Conservation (phyloP, 768 basidiomycete genomes). For the Auricularia cornea region DNA sequence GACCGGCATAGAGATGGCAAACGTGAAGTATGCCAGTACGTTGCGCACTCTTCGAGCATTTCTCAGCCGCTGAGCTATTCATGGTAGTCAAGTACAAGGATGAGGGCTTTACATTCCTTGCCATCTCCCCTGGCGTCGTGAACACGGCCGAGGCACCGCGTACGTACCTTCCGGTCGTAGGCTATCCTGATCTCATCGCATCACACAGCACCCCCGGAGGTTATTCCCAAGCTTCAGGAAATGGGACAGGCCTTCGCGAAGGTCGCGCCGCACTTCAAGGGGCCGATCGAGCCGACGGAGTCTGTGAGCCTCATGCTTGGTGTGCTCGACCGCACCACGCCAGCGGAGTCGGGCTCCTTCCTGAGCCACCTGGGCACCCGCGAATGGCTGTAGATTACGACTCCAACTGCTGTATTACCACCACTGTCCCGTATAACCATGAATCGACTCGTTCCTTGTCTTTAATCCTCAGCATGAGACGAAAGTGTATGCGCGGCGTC, state of each 20-base stretch:
- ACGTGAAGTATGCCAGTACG: not conserved
- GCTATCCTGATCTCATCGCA: too few species aligned
- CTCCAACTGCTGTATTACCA: too few species aligned
- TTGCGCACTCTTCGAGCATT: too few species aligned
- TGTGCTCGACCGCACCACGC: not conserved
- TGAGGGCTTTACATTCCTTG: slow-evolving; percentile 30
- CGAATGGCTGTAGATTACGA: not conserved
- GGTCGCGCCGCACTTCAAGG: not conserved
- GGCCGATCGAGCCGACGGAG: not conserved
- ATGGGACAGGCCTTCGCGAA: not conserved
- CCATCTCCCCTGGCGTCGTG: slow-evolving; percentile 31
- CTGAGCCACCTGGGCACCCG: not conserved
- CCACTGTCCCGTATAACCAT: too few species aligned
- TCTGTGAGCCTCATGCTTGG: not conserved
- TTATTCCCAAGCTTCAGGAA: not conserved
- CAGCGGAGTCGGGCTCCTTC: not conserved
- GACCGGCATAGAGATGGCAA: not conserved
- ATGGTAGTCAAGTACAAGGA: slow-evolving; percentile 28
- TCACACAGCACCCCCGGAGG: not conserved
- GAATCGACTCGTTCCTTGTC: too few species aligned
- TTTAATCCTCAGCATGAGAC: too few species aligned
- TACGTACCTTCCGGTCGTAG: slow-evolving; percentile 4
- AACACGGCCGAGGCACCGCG: slow-evolving; percentile 15
- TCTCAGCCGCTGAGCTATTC: slow-evolving; percentile 25
- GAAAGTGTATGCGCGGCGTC: too few species aligned